These are phyloP conservation scores for Sporothrix sp. DNA, from an alignment of 2,329 filamentous ascomycete species.

Conservation along the genomic window DNA sequence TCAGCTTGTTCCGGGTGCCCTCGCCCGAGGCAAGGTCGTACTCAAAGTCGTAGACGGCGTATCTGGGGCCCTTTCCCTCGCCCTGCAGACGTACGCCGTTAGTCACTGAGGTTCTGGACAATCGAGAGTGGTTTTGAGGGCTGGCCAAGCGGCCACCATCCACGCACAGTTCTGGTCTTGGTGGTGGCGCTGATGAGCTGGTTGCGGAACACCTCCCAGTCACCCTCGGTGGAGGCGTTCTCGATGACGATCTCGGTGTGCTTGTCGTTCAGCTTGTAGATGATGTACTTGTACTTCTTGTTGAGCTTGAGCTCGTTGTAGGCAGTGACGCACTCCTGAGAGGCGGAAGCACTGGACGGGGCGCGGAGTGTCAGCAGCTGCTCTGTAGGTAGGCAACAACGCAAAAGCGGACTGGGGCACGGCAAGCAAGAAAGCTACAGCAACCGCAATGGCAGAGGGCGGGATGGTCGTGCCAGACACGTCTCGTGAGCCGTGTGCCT, in stretches of 20 bases:
- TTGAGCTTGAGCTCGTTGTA: conserved; percentile 78
- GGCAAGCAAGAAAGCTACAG: too few species aligned
- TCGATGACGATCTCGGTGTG: conserved; percentile 75
- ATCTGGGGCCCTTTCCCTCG: conserved; percentile 59
- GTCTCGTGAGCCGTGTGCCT: too few species aligned
- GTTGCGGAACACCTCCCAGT: conserved; percentile 66
- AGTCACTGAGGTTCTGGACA: background rate
- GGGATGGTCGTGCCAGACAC: too few species aligned
- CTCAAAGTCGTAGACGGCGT: conserved; percentile 78
- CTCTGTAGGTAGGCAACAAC: too few species aligned
- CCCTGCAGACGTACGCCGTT: conserved; percentile 34
- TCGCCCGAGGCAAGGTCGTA: conserved; percentile 64
- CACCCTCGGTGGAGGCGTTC: conserved; percentile 54
- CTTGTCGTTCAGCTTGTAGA: conserved; percentile 80
- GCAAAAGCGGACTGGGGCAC: too few species aligned
- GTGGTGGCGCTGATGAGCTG: conserved; percentile 64
- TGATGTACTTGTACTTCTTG: conserved; percentile 76
- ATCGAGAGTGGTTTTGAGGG: conserved; percentile 3
- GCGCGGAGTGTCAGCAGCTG: too few species aligned
- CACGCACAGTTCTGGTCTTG: conserved; percentile 59
- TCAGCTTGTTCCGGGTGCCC: conserved; percentile 68
- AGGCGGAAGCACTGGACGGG: conserved; percentile 54
- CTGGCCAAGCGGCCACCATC: background rate
- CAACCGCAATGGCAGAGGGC: too few species aligned
- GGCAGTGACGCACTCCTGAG: conserved; percentile 55